Percentiles rank a stretch among this genome's conserved stretches.
Evolutionary conservation across 768 basidiomycete species (phyloP).

Genomic region (Leccinum boreale): DNA sequence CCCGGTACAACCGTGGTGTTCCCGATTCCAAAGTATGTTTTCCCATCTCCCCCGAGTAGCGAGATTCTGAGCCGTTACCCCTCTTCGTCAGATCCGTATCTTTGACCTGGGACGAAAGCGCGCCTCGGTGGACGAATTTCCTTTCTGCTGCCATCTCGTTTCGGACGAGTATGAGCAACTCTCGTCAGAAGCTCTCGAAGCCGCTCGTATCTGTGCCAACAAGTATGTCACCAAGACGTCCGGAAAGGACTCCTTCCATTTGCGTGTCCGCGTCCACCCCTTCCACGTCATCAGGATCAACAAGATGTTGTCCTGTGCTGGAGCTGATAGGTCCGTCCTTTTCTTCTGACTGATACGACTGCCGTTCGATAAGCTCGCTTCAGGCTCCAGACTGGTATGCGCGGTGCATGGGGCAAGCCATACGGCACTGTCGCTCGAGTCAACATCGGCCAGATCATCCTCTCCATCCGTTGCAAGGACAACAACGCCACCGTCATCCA

Average conservation of each 20-base stretch:
- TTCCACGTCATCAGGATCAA: conserved; percentile 99
- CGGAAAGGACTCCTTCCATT: conserved; percentile 98
- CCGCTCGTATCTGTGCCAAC: conserved; percentile 98
- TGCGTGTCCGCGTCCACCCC: conserved; percentile 95
- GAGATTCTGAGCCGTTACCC: not conserved
- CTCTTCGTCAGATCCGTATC: conserved; percentile 76
- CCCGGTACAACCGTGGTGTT: conserved; percentile 96
- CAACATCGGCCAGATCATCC: conserved; percentile 95
- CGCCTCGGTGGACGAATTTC: conserved; percentile 96
- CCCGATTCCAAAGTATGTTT: conserved; percentile 80
- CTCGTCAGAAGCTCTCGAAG: conserved; percentile 93
- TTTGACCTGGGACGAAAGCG: conserved; percentile 96
- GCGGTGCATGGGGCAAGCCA: conserved; percentile 99
- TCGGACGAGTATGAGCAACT: conserved; percentile 99
- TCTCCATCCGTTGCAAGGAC: conserved; percentile 91
- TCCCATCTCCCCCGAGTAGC: not conserved
- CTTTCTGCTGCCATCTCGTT: conserved; percentile 93
- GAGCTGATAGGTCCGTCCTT: conserved; percentile 81
- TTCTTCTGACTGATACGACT: not conserved
- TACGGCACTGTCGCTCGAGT: conserved; percentile 96
- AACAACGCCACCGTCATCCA: conserved; percentile 81
- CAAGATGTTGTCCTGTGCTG: conserved; percentile 99
- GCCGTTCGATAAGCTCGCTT: not conserved
- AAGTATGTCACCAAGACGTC: conserved; percentile 98
- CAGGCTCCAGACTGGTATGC: conserved; percentile 95